Base-by-base conservation (phyloP, 345 rosid genomes). In the Pistacia atlantica region DNA sequence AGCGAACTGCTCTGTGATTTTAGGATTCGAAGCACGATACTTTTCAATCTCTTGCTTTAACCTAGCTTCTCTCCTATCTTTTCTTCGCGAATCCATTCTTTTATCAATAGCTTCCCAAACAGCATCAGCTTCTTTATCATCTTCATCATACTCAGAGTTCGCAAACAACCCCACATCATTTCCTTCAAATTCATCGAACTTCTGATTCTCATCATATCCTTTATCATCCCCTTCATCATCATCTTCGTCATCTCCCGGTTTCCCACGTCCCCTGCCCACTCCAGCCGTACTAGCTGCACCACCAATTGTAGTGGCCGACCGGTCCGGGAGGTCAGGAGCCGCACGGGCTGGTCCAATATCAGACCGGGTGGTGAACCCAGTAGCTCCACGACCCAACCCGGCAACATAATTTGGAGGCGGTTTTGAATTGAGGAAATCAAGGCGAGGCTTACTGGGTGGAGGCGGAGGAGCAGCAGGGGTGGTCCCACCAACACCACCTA, bases 271-370 rank as follows among this genome's bases (percentile, higher is more conserved):
- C 42, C 98, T 89, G 16, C 98, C 97, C 5, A 72, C 76, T 18
- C 89, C 91, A 11, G 83, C 72, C 0, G 83, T 57, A 8, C 84
- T 82, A 49, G 85, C 81, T 1, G 95, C 89, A 1, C 85, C 90
- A 0, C 93, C 93, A 31, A 89, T 78, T 0, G 94, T 74, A 16
- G 89, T 79, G 45, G 93, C 89, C 5, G 94, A 89, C 0, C 97
- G 84, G 55, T 95, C 97, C 33, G 99, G 97, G 0, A 95, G 85
- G 78, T 93, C 98, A 1, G 97, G 99, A 46, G 98, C 97, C 3
- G 97, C 96, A 25, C 98, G 92, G 65, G 98, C 97, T 0, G 97
- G 99, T 59, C 98, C 98, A 37, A 95, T 96, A 85, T 95, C 97
- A 3, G 98, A 96, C 3, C 98, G 88, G n/a, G 99, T 96, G 8